These are phyloP conservation scores for Urochloa ruziziensis DNA, from an alignment of 176 grass and related monocot species.

Conservation along the genomic window DNA sequence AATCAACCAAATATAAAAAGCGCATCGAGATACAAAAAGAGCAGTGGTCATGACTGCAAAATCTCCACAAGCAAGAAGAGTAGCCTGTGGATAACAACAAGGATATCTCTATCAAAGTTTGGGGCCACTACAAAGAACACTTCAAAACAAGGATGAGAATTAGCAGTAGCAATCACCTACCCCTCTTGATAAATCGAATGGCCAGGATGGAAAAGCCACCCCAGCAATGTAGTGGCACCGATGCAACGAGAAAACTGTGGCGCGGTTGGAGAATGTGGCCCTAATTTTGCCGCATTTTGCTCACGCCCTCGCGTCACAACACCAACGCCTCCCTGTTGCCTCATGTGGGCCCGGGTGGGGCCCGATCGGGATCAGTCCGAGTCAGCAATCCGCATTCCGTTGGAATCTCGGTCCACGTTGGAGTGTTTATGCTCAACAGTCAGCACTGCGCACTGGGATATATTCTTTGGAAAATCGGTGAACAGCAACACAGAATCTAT, in stretches of 20 bases:
- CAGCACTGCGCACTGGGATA: constrained; percentile 9
- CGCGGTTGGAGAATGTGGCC: constrained; percentile 1
- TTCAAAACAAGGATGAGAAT: background rate
- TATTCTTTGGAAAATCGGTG: constrained; percentile 11
- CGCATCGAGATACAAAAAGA: no score
- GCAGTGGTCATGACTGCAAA: background rate
- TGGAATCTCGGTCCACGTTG: constrained; percentile 12
- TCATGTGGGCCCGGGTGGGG: background rate
- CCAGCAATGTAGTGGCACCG: background rate
- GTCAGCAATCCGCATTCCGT: constrained; percentile 29
- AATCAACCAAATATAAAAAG: no score
- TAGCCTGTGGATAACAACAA: background rate
- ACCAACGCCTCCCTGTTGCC: background rate
- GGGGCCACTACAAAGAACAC: background rate
- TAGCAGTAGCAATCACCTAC: background rate
- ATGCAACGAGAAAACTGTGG: background rate
- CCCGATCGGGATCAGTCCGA: constrained; percentile 21
- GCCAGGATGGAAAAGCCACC: background rate
- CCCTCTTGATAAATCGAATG: background rate
- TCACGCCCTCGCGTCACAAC: background rate
- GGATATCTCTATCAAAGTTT: background rate
- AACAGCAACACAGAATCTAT: no score
- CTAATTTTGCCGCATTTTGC: constrained; percentile 16
- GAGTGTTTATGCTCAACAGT: background rate
- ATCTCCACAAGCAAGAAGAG: background rate